Evolutionary conservation across 495 filamentous ascomycete genomes (phyloP), one percentile per base, ranked within the genome.

Genomic region (Bombardia bombarda): DNA sequence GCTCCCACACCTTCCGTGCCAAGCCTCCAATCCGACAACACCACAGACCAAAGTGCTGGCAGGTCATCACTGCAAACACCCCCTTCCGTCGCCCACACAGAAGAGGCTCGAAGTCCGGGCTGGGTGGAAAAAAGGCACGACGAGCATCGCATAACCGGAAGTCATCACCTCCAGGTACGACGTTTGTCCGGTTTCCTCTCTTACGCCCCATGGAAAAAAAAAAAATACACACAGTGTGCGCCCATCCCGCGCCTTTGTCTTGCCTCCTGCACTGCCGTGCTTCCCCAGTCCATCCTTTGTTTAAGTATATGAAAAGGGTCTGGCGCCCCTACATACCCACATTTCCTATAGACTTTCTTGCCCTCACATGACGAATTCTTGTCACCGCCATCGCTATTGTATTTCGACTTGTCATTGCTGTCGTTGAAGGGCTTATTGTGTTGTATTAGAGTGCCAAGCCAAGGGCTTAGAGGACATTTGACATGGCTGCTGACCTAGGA

Each of bases 401-500:
- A 13, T 8, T 18, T 34, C 13, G n/a, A 0, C 10, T 34, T 34
- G 9, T 18, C 13, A 17, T 34, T 34, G 26, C 17, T 34, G 13
- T 34, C 32, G n/a, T 16, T 16, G 14, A 16, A 7, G 32, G 32
- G 26, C 26, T 28, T 28, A 28, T 28, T 13, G n/a, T n/a, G n/a
- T n/a, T n/a, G n/a, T n/a, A n/a, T n/a, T n/a, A n/a, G n/a, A 28
- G 26, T 7, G 13, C 9, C 2, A 8, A 8, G 19, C 30, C 16
- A 19, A 17, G 40, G 38, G 31, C 17, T 36, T 19, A n/a, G 4
- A 31, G 18, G 16, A 40, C 18, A 18, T 34, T 10, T 6, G 40
- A 30, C 12, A 49, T 52, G 53, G 46, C 51, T 38, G 52, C 58
- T 61, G 49, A 61, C 56, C 14, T 53, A 17, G 46, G 53, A 17